These are phyloP conservation scores for Colletotrichum tropicicola DNA, from an alignment of 2,329 filamentous ascomycete genomes.

Conservation along the genomic window DNA sequence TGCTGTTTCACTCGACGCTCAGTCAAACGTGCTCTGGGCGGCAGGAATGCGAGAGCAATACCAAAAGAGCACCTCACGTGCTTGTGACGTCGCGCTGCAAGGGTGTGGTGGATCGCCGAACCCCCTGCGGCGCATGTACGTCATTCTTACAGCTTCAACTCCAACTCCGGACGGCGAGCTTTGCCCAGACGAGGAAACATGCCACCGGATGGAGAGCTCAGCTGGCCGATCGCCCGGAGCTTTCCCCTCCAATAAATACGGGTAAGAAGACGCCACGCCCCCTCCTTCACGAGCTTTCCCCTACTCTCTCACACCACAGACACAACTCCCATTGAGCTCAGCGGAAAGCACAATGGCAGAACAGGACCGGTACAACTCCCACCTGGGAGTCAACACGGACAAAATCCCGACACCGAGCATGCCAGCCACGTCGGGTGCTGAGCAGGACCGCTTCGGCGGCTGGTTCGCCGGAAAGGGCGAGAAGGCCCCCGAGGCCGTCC, in stretches of 20 bases:
- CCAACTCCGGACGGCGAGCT: background rate
- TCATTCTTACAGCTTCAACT: slow-evolving; percentile 23
- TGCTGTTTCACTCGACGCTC: too few relatives aligned
- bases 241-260: background rate
- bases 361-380: slow-evolving; percentile 32
- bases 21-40: background rate
- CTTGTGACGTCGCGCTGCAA: slow-evolving; percentile 21
- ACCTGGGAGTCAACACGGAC: slow-evolving; percentile 27
- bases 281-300: background rate
- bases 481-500: slow-evolving; percentile 22
- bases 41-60: background rate
- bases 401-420: slow-evolving; percentile 19
- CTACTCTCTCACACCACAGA: background rate
- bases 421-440: slow-evolving; percentile 21
- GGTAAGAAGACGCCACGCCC: background rate
- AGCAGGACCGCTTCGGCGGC: slow-evolving; percentile 23
- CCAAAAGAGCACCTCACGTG: background rate
- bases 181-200: slow-evolving; percentile 4
- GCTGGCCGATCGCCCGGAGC: background rate
- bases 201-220: background rate
- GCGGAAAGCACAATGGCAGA: slow-evolving; percentile 29
- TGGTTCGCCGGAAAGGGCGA: slow-evolving; percentile 21
- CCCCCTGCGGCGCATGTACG: slow-evolving; percentile 1
- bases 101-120: slow-evolving; percentile 11
- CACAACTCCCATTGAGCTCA: slow-evolving; percentile 9